Base-by-base conservation (phyloP, 768 basidiomycete species). In the Lactarius indigo region DNA sequence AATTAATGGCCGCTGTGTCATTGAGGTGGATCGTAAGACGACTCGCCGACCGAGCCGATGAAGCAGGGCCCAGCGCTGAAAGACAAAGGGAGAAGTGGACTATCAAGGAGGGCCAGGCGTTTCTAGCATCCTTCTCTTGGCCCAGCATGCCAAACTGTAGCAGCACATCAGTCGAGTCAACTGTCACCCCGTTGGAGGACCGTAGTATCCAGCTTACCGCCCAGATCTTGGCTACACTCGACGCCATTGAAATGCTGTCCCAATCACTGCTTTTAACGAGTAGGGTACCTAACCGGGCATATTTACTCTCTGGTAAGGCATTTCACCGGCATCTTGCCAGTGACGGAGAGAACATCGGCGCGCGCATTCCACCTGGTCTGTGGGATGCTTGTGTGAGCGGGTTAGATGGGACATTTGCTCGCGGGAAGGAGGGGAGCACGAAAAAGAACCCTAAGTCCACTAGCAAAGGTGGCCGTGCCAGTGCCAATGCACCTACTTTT, bases 41-140 rank as follows among this genome's bases (percentile, higher is more conserved):
- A 0, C 75, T 90, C 54, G 80, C 86, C 63, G 67, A 69, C 9
- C 83, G 89, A 20, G 83, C 85, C 30, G 68, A 79, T 59, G 87
- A 85, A 70, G 79, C 69, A 47, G 76, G 77, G 0, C 73, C 75
- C 20, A 85, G 78, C 67, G 85, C 81, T 71, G 87, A 85, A n/a
- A 82, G 85, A 47, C 83, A 87, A 66, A 81, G 80, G 69, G 90
- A 90, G 73, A 79, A 83, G 30, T 94, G 91, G 91, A 88, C 86
- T 0, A 79, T 75, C 67, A 77, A 75, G 6, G 91, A 94, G 73
- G 87, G 84, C 4, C 78, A 72, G 3, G 84, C 83, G 33, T 80
- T 91, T 72, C 79, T 92, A 52, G 78, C 83, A 0, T 79, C 85
- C 37, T 85, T 86, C 74, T 63, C 57, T 66, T 64, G 68, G 68